Evolutionary conservation across 75 land plant genomes (phyloP).

Genomic region (Larix kaempferi): DNA sequence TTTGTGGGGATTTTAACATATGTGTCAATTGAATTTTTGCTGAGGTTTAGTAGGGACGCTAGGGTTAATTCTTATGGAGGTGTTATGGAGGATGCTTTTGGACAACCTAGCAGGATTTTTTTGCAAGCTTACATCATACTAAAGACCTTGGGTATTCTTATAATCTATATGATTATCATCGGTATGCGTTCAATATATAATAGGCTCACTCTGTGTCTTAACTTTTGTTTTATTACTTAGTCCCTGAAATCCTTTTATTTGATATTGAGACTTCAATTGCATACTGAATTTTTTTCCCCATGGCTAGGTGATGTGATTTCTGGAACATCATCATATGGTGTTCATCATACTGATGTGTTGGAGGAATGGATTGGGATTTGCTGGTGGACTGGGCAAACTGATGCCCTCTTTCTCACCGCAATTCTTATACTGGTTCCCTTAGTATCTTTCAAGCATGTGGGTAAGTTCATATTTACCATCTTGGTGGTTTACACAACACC

Average conservation of each 20-base stretch:
- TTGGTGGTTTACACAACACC: not conserved
- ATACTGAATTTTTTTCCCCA: slow-evolving; percentile 43
- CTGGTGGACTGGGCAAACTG: slow-evolving; percentile 38
- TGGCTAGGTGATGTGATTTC: slow-evolving; percentile 45
- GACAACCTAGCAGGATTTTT: slow-evolving; percentile 23
- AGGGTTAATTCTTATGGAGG: slow-evolving; percentile 27
- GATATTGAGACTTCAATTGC: slow-evolving; percentile 84
- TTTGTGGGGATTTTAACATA: slow-evolving; percentile 26
- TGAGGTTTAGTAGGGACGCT: slow-evolving; percentile 24
- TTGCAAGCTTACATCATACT: slow-evolving; percentile 38
- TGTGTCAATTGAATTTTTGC: slow-evolving; percentile 30
- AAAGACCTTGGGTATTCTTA: slow-evolving; percentile 42
- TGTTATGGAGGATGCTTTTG: slow-evolving; percentile 44
- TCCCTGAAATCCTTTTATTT: not conserved
- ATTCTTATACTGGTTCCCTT: slow-evolving; percentile 32
- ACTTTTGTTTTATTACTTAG: not conserved
- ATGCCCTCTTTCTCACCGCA: slow-evolving; percentile 34
- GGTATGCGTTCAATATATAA: slow-evolving; percentile 13
- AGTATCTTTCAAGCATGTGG: slow-evolving; percentile 30
- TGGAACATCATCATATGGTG: slow-evolving; percentile 20
- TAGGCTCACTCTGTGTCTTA: not conserved
- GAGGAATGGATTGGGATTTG: slow-evolving; percentile 42
- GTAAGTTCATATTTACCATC: slow-evolving; percentile 16
- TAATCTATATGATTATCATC: slow-evolving; percentile 46
- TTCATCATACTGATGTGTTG: slow-evolving; percentile 39